These are phyloP conservation scores for Salix viminalis DNA, from an alignment of 345 rosid genomes.

Conservation along the genomic window DNA sequence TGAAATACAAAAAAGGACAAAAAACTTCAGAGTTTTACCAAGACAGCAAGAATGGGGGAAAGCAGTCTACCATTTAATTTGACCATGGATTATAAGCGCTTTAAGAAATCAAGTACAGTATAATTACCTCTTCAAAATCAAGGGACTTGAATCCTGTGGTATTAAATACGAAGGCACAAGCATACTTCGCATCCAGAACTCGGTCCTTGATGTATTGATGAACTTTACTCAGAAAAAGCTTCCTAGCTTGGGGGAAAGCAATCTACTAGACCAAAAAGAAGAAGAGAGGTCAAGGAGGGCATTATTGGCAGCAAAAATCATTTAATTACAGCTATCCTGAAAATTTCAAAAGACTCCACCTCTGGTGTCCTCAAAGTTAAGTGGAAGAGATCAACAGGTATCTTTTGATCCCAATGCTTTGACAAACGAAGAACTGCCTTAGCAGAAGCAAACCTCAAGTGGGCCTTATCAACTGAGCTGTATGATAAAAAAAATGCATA, in stretches of 20 bases:
- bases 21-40: neutral
- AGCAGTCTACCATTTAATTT: neutral
- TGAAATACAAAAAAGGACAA: slow-evolving; percentile 4
- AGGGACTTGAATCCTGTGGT: slow-evolving; percentile 40
- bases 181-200: slow-evolving; percentile 79
- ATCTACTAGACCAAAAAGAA: slow-evolving; percentile 44
- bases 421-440: slow-evolving; percentile 90
- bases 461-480: slow-evolving; percentile 87
- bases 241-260: slow-evolving; percentile 73
- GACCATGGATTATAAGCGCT: slow-evolving; percentile 1
- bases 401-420: slow-evolving; percentile 84
- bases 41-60: neutral
- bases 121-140: slow-evolving; percentile 68
- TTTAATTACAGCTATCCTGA: neutral
- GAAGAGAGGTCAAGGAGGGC: slow-evolving; percentile 6
- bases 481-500: slow-evolving; percentile 21
- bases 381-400: slow-evolving; percentile 74
- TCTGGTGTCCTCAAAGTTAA: slow-evolving; percentile 63
- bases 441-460: slow-evolving; percentile 88
- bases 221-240: slow-evolving; percentile 70
- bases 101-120: slow-evolving; percentile 25
- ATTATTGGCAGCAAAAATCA: slow-evolving; percentile 9
- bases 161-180: slow-evolving; percentile 68
- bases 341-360: slow-evolving; percentile 42
- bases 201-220: slow-evolving; percentile 89